Base-by-base conservation (phyloP, 768 basidiomycete species). In the Daedaleopsis nitida region DNA sequence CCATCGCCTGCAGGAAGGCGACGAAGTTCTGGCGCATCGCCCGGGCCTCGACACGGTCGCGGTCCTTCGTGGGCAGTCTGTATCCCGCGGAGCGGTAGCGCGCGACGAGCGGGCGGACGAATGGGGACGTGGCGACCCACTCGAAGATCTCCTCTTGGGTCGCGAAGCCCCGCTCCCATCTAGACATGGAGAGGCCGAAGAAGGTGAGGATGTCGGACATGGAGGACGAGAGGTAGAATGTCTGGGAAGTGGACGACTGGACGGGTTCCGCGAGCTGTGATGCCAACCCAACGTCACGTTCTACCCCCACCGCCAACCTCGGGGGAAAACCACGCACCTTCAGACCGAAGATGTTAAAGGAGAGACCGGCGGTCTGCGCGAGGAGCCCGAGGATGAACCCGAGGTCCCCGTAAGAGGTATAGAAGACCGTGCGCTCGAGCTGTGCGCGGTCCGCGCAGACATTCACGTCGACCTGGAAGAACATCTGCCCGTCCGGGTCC, bases 311-410 rank as follows among this genome's bases (percentile, higher is more conserved):
- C 27, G 27, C 27, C 27, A 32, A 32, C 27, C 27, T 32, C 27
- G 7, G 27, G 11, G 23, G 55, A 16, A 44, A 47, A 16, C 23
- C 19, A 49, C 70, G 54, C 44, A 87, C 88, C 78, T 83, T 87
- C 19, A 91, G 70, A 0, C 88, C 89, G 45, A 82, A 77, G 23
- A 72, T 73, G 6, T 83, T 82, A 0, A 87, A 69, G 2, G 72
- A 67, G 3, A 91, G 65, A 3, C 87, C 85, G 50, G 73, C 73
- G 55, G 81, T 82, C 43, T 79, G 78, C 10, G 78, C 81, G 17
- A 90, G 70, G 14, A 86, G 70, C 11, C 84, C 82, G 51, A 91
- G 71, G 16, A 91, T 87, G 83, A 89, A 88, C 0, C 86, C 86
- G 17, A 90, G 76, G 65, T 90, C 89, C 10, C 89, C 89, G 65